These are phyloP conservation scores for Moricandia moricandioides DNA, from an alignment of 345 rosid genomes.

Conservation along the genomic window DNA sequence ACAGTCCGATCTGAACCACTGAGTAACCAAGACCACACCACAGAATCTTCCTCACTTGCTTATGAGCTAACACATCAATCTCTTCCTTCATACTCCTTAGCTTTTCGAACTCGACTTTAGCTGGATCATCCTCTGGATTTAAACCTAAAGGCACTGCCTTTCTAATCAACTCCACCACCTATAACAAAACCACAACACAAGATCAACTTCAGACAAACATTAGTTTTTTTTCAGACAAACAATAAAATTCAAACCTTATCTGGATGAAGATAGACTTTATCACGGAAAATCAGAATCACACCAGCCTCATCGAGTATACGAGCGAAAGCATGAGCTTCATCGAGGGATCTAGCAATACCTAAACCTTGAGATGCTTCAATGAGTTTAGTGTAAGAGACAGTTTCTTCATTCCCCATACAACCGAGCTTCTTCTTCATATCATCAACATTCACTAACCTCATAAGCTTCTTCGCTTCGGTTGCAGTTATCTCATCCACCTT, in stretches of 20 bases:
- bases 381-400: conserved; percentile 50
- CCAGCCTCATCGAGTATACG: conserved; percentile 85
- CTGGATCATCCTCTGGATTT: conserved; percentile 60
- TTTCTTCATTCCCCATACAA: conserved; percentile 60
- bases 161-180: conserved; percentile 89
- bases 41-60: conserved; percentile 78
- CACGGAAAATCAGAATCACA: conserved; percentile 71
- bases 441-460: conserved; percentile 82
- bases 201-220: background rate
- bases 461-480: conserved; percentile 69
- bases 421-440: conserved; percentile 64
- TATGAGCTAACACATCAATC: conserved; percentile 82
- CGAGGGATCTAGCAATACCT: conserved; percentile 64
- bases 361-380: conserved; percentile 49
- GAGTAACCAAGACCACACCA: conserved; percentile 67
- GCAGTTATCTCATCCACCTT: conserved; percentile 40
- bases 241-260: conserved; percentile 49
- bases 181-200: background rate
- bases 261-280: conserved; percentile 81
- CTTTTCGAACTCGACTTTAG: conserved; percentile 60
- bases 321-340: conserved; percentile 70
- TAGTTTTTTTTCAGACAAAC: background rate
- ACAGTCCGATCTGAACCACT: conserved; percentile 55
- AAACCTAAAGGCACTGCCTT: conserved; percentile 78
- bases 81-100: conserved; percentile 74